phyloP scores from a whole-genome alignment of 176 grass and related monocot genomes.

The Alopecurus myosuroides region DNA sequence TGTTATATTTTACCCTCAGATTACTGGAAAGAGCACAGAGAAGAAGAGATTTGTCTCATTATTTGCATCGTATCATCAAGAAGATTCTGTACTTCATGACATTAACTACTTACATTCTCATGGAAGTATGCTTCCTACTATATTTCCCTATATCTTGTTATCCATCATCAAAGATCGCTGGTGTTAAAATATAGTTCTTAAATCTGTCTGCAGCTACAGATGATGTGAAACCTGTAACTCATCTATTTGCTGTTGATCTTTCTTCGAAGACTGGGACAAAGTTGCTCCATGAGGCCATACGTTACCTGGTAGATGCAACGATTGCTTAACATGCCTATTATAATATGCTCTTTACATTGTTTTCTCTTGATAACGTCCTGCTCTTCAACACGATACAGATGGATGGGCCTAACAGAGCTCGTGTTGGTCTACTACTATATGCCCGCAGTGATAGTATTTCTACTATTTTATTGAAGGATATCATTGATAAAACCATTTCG shows the following conservation, averaged over 20 bases:
- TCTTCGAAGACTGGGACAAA: constrained; percentile 67
- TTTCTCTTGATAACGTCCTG: constrained; percentile 16
- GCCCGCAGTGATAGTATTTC: constrained; percentile 24
- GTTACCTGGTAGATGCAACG: constrained; percentile 68
- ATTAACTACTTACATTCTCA: constrained; percentile 76
- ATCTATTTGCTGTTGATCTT: constrained; percentile 87
- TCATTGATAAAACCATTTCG: constrained; percentile 68
- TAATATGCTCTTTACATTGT: constrained; percentile 21
- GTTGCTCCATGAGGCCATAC: constrained; percentile 71
- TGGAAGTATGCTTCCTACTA: constrained; percentile 67
- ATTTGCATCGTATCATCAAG: constrained; percentile 68
- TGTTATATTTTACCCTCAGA: constrained; percentile 37
- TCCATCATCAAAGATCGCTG: constrained; percentile 6
- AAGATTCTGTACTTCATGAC: constrained; percentile 54
- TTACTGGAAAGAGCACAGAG: constrained; percentile 62
- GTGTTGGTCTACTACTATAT: constrained; percentile 86
- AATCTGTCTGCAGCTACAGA: constrained; percentile 63
- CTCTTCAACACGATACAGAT: constrained; percentile 53
- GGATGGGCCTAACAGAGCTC: constrained; percentile 56
- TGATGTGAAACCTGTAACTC: constrained; percentile 81
- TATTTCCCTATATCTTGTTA: constrained; percentile 5
- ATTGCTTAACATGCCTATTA: constrained; percentile 1
- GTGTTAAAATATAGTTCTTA: constrained; percentile 28
- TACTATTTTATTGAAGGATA: constrained; percentile 60
- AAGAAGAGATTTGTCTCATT: constrained; percentile 77